Percentiles rank a stretch among this genome's conserved stretches.
Evolutionary conservation across 1,139 yeast genomes (phyloP).

Genomic region (Wickerhamomyces sp.): DNA sequence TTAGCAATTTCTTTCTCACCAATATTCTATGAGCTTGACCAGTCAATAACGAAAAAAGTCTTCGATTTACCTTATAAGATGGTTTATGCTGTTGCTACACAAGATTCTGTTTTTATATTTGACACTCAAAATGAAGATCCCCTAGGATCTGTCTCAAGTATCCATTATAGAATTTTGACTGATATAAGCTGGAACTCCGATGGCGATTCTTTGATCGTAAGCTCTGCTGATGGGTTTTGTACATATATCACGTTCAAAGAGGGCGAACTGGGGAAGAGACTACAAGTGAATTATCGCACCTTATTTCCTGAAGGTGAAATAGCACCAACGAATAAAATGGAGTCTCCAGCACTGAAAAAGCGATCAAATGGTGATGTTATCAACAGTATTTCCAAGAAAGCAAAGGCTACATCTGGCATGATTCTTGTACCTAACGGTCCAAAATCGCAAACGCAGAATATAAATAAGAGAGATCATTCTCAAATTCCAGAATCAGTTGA

Average conservation of each 20-base stretch:
- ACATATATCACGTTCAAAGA: conserved; percentile 55
- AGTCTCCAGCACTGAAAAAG: conserved; percentile 7
- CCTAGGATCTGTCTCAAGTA: conserved; percentile 66
- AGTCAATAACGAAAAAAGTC: conserved; percentile 24
- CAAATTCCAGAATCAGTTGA: no score
- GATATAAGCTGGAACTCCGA: conserved; percentile 82
- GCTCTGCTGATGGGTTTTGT: conserved; percentile 96
- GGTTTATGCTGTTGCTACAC: conserved; percentile 91
- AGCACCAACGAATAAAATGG: conserved; percentile 8
- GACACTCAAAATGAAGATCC: conserved; percentile 72
- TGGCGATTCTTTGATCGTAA: conserved; percentile 65
- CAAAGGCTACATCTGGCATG: conserved; percentile 1
- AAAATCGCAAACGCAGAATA: no score
- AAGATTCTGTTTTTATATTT: conserved; percentile 78
- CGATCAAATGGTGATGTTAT: conserved; percentile 2
- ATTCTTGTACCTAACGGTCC: conserved; percentile 1
- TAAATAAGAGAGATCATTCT: no score
- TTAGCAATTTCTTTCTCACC: conserved; percentile 80
- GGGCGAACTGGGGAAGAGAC: conserved; percentile 47
- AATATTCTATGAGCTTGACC: conserved; percentile 42
- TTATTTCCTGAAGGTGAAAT: conserved; percentile 11
- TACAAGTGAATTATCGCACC: conserved; percentile 13
- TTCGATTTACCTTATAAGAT: conserved; percentile 68
- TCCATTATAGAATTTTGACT: conserved; percentile 86
- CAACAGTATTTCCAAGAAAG: conserved; percentile 7